Conservation (phyloP, 495 filamentous ascomycete genomes). For the Lepidopterella palustris region DNA sequence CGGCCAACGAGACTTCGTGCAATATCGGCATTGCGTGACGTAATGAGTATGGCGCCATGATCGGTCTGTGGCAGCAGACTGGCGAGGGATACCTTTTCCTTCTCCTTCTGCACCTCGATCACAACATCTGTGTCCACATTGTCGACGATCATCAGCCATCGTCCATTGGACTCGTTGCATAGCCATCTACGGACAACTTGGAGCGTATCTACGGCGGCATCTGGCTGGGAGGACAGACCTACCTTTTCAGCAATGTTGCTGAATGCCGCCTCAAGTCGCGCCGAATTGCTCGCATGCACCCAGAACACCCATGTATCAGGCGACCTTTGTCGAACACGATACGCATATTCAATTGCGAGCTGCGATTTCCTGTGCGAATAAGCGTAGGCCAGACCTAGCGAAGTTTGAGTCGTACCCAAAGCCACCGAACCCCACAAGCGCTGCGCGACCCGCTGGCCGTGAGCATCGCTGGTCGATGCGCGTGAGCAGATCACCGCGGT, state of each 20-base stretch:
- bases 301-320: conserved; percentile 28
- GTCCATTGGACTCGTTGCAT: conserved; percentile 16
- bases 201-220: conserved; percentile 6
- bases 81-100: conserved; percentile 9
- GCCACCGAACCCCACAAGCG: conserved; percentile 38
- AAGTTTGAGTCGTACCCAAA: conserved; percentile 38
- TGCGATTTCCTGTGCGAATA: conserved; percentile 44
- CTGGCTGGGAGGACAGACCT: conserved; percentile 4
- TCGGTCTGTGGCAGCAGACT: conserved; percentile 10
- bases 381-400: conserved; percentile 1
- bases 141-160: conserved; percentile 17
- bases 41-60: conserved; percentile 15
- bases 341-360: conserved; percentile 47
- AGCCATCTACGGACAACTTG: conserved; percentile 16
- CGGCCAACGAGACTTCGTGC: conserved; percentile 13
- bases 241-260: conserved; percentile 26
- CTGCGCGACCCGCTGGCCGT: conserved; percentile 24
- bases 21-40: conserved; percentile 16
- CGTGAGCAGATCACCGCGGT: conserved; percentile 36
- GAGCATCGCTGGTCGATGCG: conserved; percentile 32
- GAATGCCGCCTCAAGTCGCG: conserved; percentile 28
- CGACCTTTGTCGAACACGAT: conserved; percentile 32
- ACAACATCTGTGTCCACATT: conserved; percentile 15
- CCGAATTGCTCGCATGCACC: conserved; percentile 30
- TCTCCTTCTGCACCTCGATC: conserved; percentile 8